These are phyloP conservation scores for Talaromyces albobiverticillius DNA, from an alignment of 2,329 filamentous ascomycete species.

Conservation along the genomic window DNA sequence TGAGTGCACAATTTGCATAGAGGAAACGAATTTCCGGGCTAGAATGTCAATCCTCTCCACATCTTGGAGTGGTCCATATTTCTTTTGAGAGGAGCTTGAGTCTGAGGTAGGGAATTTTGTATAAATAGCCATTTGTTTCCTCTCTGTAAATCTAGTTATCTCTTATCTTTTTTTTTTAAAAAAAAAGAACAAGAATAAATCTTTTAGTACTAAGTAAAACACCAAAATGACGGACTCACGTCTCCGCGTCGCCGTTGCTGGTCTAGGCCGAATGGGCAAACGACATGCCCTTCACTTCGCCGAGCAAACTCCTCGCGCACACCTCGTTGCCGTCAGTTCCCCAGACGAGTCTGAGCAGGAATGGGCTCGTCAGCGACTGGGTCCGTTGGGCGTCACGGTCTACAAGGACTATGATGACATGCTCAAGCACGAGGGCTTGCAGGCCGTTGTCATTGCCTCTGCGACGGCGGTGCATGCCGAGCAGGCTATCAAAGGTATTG, in stretches of 20 bases:
- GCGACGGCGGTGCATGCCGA: constrained; percentile 57
- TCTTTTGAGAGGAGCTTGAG: too few relatives aligned
- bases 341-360: constrained; percentile 45
- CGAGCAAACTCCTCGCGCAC: constrained; percentile 46
- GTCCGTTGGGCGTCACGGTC: constrained; percentile 50
- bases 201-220: constrained; percentile 16
- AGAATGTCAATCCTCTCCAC: too few relatives aligned
- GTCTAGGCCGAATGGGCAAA: constrained; percentile 52
- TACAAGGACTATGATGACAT: constrained; percentile 58
- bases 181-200: too few relatives aligned
- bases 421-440: constrained; percentile 53
- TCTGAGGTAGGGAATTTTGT: too few relatives aligned
- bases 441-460: constrained; percentile 56
- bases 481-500: constrained; percentile 57
- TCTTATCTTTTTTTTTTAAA: too few relatives aligned
- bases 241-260: constrained; percentile 47
- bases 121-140: too few relatives aligned
- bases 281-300: constrained; percentile 51
- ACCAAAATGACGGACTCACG: too few relatives aligned
- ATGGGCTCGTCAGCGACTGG: constrained; percentile 52
- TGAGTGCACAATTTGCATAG: too few relatives aligned
- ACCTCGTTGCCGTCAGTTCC: constrained; percentile 50
- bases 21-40: too few relatives aligned
- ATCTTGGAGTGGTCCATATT: too few relatives aligned
- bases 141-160: too few relatives aligned